These are phyloP conservation scores for Aspergillus olivimuriae DNA, from an alignment of 495 filamentous ascomycete genomes.

Conservation along the genomic window DNA sequence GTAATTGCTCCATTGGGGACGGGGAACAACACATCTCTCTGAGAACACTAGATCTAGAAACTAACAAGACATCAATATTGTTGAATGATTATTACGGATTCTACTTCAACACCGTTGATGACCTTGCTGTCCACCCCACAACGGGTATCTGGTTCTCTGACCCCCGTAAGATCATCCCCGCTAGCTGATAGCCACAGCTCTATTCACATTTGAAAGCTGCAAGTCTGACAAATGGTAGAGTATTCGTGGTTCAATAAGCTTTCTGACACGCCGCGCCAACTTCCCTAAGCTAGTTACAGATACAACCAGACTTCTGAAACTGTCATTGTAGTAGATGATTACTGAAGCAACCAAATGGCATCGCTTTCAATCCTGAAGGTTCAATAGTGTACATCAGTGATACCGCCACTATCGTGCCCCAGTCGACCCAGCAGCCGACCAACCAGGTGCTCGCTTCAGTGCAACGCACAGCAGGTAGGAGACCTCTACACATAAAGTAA, in stretches of 20 bases:
- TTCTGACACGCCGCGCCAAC: constrained; percentile 24
- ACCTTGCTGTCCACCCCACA: constrained; percentile 19
- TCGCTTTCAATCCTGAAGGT: constrained; percentile 13
- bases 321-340: constrained; percentile 61
- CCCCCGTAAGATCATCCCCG: constrained; percentile 13
- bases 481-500: neutral
- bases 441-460: constrained; percentile 7
- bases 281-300: constrained; percentile 31
- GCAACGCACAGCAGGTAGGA: constrained; percentile 8
- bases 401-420: constrained; percentile 5
- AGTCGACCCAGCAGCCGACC: constrained; percentile 8
- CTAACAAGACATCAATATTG: constrained; percentile 18
- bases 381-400: constrained; percentile 12
- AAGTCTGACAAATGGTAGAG: constrained; percentile 1
- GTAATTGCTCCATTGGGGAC: constrained; percentile 19
- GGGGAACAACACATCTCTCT: constrained; percentile 18
- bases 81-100: constrained; percentile 28
- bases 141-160: constrained; percentile 46
- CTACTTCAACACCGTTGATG: constrained; percentile 24
- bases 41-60: constrained; percentile 21
- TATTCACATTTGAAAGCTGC: neutral
- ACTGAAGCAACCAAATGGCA: constrained; percentile 72
- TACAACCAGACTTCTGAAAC: constrained; percentile 36
- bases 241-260: constrained; percentile 34
- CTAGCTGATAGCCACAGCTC: neutral